These are phyloP conservation scores for Candida patagonica DNA, from an alignment of 805 yeast species.

Conservation along the genomic window DNA sequence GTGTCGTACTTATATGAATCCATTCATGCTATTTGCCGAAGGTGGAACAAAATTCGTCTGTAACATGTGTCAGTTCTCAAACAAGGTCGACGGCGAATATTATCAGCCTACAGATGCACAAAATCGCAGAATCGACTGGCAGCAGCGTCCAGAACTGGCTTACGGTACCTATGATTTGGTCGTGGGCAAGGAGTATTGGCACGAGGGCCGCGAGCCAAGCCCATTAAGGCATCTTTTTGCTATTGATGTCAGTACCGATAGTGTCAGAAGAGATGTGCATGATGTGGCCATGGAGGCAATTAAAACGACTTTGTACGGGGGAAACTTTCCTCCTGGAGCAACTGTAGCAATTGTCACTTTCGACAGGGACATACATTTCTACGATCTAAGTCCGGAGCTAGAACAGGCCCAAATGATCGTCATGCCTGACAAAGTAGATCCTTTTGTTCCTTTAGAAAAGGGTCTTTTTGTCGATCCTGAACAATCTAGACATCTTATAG, in stretches of 20 bases:
- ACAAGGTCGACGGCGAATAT: constrained; percentile 59
- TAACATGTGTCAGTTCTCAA: constrained; percentile 77
- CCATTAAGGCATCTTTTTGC: constrained; percentile 64
- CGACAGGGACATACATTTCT: constrained; percentile 65
- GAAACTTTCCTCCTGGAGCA: constrained; percentile 34
- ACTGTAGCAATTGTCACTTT: constrained; percentile 66
- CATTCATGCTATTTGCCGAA: constrained; percentile 59
- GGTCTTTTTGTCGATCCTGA: constrained; percentile 78
- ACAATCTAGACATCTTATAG: constrained; percentile 55
- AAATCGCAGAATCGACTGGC: constrained; percentile 55
- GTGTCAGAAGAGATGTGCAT: constrained; percentile 52
- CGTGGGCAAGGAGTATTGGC: constrained; percentile 67
- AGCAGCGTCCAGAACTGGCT: constrained; percentile 62
- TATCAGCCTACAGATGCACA: constrained; percentile 49
- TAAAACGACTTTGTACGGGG: constrained; percentile 41
- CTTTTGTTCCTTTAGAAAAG: constrained; percentile 65
- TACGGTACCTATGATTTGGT: constrained; percentile 78
- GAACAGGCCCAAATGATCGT: constrained; percentile 51
- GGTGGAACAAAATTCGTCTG: constrained; percentile 61
- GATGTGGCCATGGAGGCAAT: constrained; percentile 62
- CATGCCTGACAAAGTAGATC: constrained; percentile 62
- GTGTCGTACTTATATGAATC: constrained; percentile 85
- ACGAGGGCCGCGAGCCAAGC: constrained; percentile 29
- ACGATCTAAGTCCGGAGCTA: constrained; percentile 48
- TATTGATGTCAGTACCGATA: constrained; percentile 56